phyloP scores from a whole-genome alignment of 306 rosid species.

The Canavalia gladiata region DNA sequence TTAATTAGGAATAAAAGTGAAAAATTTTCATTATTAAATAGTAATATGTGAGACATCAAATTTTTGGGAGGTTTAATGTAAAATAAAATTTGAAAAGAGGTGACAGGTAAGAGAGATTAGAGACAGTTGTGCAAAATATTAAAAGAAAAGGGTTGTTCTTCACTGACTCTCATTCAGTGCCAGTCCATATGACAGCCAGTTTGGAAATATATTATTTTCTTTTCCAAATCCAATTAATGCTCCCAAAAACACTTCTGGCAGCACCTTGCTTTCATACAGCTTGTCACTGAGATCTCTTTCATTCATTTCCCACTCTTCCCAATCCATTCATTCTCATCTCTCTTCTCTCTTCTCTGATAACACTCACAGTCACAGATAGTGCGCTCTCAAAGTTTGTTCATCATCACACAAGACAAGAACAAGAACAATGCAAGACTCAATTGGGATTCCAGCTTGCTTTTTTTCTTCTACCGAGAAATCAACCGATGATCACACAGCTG shows the following conservation, averaged over 20 bases:
- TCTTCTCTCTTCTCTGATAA: background rate
- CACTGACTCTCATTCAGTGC: conserved; percentile 66
- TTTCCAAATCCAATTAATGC: conserved; percentile 52
- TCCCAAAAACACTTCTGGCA: conserved; percentile 70
- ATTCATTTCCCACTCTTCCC: conserved; percentile 26
- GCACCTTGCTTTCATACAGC: conserved; percentile 62
- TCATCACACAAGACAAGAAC: background rate
- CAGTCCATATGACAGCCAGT: conserved; percentile 65
- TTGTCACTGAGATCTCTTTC: conserved; percentile 62
- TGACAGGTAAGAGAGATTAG: conserved; percentile 53
- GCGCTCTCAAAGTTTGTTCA: background rate
- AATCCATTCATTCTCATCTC: conserved; percentile 33
- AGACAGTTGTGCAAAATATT: conserved; percentile 43
- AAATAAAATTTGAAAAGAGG: conserved; percentile 29
- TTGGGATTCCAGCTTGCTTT: conserved; percentile 81
- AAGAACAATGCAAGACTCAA: conserved; percentile 77
- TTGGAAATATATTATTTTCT: conserved; percentile 48
- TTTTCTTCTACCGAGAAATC: conserved; percentile 66
- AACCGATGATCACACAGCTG: conserved; percentile 57
- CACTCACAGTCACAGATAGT: background rate
- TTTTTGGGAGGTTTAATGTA: background rate
- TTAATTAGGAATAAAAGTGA: background rate
- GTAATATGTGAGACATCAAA: background rate
- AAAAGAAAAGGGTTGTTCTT: conserved; percentile 58
- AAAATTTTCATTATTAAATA: background rate